Conservation (phyloP, 805 yeast species). For the Kazachstania taianensis region DNA sequence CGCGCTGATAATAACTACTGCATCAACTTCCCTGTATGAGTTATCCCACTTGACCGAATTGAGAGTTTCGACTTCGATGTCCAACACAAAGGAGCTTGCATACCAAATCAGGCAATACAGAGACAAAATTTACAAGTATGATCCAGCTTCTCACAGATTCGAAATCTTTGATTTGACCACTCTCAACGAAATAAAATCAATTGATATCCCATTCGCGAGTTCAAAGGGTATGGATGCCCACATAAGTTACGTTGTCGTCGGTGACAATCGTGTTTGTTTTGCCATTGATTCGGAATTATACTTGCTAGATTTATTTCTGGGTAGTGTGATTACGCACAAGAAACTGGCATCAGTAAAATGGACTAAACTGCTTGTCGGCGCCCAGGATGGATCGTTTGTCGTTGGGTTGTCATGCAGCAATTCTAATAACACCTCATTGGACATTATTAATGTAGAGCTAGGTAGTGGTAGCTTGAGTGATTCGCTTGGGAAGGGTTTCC, state of each 20-base stretch:
- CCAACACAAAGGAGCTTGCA: background rate
- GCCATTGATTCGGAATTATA: constrained; percentile 22
- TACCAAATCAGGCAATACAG: constrained; percentile 3
- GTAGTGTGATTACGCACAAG: constrained; percentile 6
- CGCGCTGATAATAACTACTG: constrained; percentile 5
- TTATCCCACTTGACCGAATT: constrained; percentile 7
- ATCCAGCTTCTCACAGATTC: constrained; percentile 1
- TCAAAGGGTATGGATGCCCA: constrained; percentile 5
- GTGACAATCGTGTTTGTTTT: constrained; percentile 23
- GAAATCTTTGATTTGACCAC: constrained; percentile 8
- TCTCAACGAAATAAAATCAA: constrained; percentile 6
- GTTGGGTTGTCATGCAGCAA: constrained; percentile 6
- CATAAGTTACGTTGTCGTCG: constrained; percentile 21
- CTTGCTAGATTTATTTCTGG: constrained; percentile 19
- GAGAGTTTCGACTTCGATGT: constrained; percentile 4
- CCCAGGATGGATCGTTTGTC: constrained; percentile 7
- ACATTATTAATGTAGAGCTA: constrained; percentile 37
- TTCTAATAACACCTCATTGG: constrained; percentile 14
- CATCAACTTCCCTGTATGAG: constrained; percentile 7
- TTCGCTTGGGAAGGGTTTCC: constrained; percentile 52
- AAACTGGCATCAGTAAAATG: constrained; percentile 6
- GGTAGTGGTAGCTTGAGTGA: constrained; percentile 63
- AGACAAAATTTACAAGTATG: constrained; percentile 8
- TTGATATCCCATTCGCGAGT: constrained; percentile 21
- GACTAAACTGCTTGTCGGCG: constrained; percentile 6